These are phyloP conservation scores for Penicillium mononematosum DNA, from an alignment of 495 filamentous ascomycete genomes.

Conservation along the genomic window DNA sequence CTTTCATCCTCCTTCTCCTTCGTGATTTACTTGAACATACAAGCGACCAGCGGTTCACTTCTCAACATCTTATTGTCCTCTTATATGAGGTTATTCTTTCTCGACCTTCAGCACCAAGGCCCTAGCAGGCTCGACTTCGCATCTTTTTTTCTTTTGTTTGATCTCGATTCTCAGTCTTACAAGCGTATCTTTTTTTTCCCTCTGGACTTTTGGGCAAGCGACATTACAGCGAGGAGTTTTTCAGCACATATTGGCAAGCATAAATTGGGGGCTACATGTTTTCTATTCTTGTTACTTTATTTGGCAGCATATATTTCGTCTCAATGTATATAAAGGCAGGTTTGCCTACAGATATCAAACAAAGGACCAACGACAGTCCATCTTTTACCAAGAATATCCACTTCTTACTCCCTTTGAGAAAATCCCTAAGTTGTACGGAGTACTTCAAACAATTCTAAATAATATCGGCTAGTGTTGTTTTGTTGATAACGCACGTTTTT, in stretches of 20 bases:
- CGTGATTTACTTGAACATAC: background rate
- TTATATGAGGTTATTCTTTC: background rate
- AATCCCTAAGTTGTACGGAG: background rate
- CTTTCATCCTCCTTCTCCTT: slow-evolving; percentile 8
- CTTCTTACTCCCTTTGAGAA: background rate
- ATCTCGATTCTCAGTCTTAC: background rate
- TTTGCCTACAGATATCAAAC: background rate
- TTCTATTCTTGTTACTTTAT: background rate
- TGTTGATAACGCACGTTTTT: background rate
- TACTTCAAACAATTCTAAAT: background rate
- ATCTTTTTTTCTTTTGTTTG: slow-evolving; percentile 4
- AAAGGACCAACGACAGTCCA: background rate
- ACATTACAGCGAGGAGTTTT: slow-evolving; percentile 9
- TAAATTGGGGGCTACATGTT: background rate
- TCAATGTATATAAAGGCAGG: slow-evolving; percentile 7
- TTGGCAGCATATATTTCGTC: background rate
- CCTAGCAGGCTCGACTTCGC: background rate
- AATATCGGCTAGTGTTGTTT: background rate
- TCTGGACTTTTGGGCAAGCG: background rate
- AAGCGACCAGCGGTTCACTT: slow-evolving; percentile 1
- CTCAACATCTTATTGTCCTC: background rate
- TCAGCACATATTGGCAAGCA: background rate
- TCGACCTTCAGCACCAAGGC: background rate
- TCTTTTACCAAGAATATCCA: background rate
- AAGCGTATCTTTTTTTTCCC: background rate